A percentile compares a stretch with the other conserved stretches of the same genome.
phyloP scores from a whole-genome alignment of 2,329 filamentous ascomycete genomes.

The Alternaria tenuissima region DNA sequence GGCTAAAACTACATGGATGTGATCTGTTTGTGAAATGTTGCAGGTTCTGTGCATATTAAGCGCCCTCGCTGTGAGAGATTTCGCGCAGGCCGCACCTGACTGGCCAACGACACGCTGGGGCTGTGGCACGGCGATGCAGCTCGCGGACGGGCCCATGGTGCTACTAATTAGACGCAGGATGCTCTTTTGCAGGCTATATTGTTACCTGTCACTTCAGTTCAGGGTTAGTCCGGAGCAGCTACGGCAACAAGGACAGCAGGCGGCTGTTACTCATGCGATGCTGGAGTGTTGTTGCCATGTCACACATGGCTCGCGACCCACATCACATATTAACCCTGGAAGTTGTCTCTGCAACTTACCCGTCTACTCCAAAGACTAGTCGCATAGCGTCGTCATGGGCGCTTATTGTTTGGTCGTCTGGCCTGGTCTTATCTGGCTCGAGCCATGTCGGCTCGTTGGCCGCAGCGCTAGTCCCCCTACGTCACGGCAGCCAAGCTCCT shows the following conservation, averaged over 20 bases:
- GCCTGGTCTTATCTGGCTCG: conserved; percentile 27
- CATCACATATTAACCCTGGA: conserved; percentile 9
- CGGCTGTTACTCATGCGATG: conserved; percentile 30
- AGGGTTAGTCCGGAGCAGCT: conserved; percentile 22
- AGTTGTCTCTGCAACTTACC: conserved; percentile 11
- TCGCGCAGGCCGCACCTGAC: conserved; percentile 22
- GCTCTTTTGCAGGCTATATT: conserved; percentile 37
- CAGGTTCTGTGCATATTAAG: conserved; percentile 19
- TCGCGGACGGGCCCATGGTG: conserved; percentile 20
- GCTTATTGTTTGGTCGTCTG: conserved; percentile 31
- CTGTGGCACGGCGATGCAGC: conserved; percentile 35
- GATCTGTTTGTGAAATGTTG: conserved; percentile 22
- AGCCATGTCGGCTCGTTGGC: conserved; percentile 25
- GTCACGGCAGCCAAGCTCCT: conserved; percentile 18
- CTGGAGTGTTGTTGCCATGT: conserved; percentile 20
- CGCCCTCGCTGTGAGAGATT: conserved; percentile 22
- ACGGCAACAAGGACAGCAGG: conserved; percentile 19
- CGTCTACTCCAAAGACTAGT: conserved; percentile 18
- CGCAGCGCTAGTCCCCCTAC: conserved; percentile 21
- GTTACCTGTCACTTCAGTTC: conserved; percentile 15
- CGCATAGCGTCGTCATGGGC: conserved; percentile 27
- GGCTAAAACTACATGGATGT: conserved; percentile 22
- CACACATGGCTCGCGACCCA: conserved; percentile 16
- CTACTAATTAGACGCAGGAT: conserved; percentile 40
- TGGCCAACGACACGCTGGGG: conserved; percentile 33